Evolutionary conservation across 768 basidiomycete species (phyloP), one percentile per base, ranked within the genome.

Genomic region (Agaricus subrufescens): DNA sequence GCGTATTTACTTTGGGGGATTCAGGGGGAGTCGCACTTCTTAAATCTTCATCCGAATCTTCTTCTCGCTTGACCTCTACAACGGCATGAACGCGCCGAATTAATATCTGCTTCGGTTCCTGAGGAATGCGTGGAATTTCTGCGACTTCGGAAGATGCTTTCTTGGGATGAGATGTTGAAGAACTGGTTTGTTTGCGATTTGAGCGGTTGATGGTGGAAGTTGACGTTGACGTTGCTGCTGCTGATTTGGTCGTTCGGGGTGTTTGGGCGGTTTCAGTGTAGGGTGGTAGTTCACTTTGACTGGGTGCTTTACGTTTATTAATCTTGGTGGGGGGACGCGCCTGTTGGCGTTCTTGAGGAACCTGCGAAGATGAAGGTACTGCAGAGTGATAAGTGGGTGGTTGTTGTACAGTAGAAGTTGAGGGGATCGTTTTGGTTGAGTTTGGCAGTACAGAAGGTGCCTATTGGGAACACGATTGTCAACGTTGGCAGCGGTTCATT

Each of bases 21-120:
- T 61, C 50, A 29, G 59, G 52, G 8, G 43, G 46, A 25, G 51
- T 37, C 4, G 52, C 34, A 27, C 23, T 45, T 3, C 7, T 42
- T 19, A 51, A 15, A 7, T 68, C 69, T 5, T 76, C 75, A n/a
- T 71, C 71, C 3, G 75, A 72, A 4, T 61, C 62, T 3, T 81
- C 83, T 66, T 89, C 86, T 54, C 77, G 77, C 62, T 89, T 89
- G 38, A 89, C 80, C 34, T 78, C 73, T 1, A 88, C 71, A 19
- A 88, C 75, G 5, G 87, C 84, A 23, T 82, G 80, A 7, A 89
- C 87, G 34, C 84, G 82, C 23, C 87, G 80, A 42, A 89, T 74
- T 14, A 89, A 65, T 0, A 72, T 74, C 8, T 31, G 66, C 58
- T 26, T 54, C 19, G 57, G 60, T 29, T 57, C 49, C 38, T 59